phyloP scores from a whole-genome alignment of 2,329 filamentous ascomycete genomes.

The Aspergillus costaricaensis region DNA sequence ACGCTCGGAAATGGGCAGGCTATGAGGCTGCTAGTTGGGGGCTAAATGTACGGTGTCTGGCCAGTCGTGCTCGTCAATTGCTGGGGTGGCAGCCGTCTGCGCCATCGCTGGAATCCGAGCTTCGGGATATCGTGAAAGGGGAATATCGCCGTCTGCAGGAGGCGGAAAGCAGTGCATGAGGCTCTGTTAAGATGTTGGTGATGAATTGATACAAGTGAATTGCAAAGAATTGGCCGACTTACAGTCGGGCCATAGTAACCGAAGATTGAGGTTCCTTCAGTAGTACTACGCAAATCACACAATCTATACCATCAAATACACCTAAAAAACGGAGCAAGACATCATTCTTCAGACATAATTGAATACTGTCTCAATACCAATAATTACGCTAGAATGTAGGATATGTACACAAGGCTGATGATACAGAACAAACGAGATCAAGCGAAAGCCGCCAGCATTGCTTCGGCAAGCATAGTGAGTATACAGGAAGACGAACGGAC shows the following conservation, averaged over 20 bases:
- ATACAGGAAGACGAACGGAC: constrained; percentile 2
- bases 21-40: constrained; percentile 18
- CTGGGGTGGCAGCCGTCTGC: constrained; percentile 6
- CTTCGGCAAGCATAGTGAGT: not conserved
- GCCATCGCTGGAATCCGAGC: not conserved
- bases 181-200: too few relatives aligned
- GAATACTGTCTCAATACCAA: not conserved
- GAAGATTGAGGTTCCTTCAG: too few relatives aligned
- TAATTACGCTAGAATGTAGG: not conserved
- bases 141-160: constrained; percentile 1
- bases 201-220: too few relatives aligned
- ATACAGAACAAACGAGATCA: constrained; percentile 13
- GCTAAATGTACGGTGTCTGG: constrained; percentile 14
- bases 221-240: too few relatives aligned
- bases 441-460: not conserved
- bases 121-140: constrained; percentile 10
- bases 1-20: constrained; percentile 7
- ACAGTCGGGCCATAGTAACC: too few relatives aligned
- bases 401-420: constrained; percentile 29
- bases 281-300: too few relatives aligned
- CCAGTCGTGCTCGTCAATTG: constrained; percentile 3
- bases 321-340: not conserved
- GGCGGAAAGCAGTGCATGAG: too few relatives aligned
- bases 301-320: too few relatives aligned
- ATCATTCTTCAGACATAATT: not conserved